Conservation (phyloP, 257 asterid genomes). For the Plantago ovata region DNA sequence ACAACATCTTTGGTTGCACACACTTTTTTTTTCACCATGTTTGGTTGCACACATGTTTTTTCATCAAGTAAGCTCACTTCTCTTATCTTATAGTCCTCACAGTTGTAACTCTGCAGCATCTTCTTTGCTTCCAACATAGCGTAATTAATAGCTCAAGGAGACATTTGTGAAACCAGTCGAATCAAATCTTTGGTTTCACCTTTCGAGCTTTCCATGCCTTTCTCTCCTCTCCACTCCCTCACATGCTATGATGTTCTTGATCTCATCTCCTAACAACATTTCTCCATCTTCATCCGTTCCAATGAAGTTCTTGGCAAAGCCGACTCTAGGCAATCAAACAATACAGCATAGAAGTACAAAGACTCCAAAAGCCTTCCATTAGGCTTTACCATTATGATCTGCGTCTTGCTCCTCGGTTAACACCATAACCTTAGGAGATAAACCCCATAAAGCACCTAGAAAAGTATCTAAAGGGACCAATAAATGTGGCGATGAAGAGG, state of each 20-base stretch:
- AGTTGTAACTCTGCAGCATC: slow-evolving; percentile 54
- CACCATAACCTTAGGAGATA: slow-evolving; percentile 84
- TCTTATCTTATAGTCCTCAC: slow-evolving; percentile 90
- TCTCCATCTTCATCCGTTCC: slow-evolving; percentile 83
- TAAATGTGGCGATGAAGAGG: slow-evolving; percentile 66
- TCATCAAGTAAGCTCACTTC: no score
- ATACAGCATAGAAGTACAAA: slow-evolving; percentile 69
- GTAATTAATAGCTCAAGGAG: slow-evolving; percentile 75
- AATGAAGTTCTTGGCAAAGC: slow-evolving; percentile 65
- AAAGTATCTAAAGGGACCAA: slow-evolving; percentile 42
- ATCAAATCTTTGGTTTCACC: slow-evolving; percentile 70
- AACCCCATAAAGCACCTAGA: slow-evolving; percentile 60
- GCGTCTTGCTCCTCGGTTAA: slow-evolving; percentile 91
- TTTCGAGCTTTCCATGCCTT: slow-evolving; percentile 88
- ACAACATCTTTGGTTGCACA: no score
- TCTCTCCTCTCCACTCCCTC: slow-evolving; percentile 79
- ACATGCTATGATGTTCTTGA: slow-evolving; percentile 77
- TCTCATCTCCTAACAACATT: slow-evolving; percentile 84
- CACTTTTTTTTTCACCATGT: no score
- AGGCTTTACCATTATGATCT: slow-evolving; percentile 64
- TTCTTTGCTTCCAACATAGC: slow-evolving; percentile 85
- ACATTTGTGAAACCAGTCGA: slow-evolving; percentile 59
- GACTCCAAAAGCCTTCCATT: slow-evolving; percentile 91
- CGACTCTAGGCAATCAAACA: slow-evolving; percentile 85
- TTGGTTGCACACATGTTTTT: no score